A percentile compares a stretch with the other conserved stretches of the same genome.
Evolutionary conservation across 352 stramenopile species (phyloP).

Genomic region (Phytophthora gonapodyides): DNA sequence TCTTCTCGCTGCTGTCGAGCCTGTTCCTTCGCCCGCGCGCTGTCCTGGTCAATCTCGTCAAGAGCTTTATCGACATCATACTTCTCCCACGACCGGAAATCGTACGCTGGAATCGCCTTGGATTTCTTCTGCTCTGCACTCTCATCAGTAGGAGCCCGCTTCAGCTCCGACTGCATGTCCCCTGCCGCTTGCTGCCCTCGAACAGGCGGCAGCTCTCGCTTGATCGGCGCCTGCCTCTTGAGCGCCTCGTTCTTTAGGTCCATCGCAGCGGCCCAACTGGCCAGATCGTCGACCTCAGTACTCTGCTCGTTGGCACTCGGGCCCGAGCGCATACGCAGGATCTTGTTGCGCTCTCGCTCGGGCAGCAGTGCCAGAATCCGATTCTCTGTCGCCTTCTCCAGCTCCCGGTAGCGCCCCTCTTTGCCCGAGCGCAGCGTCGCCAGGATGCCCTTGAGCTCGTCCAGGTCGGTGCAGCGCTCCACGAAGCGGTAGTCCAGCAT

Average conservation of each 20-base stretch:
- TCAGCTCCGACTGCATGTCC: conserved; percentile 5
- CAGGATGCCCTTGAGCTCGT: conserved; percentile 90
- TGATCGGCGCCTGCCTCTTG: conserved; percentile 35
- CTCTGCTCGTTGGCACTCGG: conserved; percentile 60
- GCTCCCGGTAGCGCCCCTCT: conserved; percentile 88
- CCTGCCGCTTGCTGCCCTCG: conserved; percentile 42
- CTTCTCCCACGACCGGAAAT: conserved; percentile 93
- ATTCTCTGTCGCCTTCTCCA: conserved; percentile 83
- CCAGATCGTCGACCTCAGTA: conserved; percentile 63
- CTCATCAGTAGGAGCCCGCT: conserved; percentile 1
- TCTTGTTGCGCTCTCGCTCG: conserved; percentile 72
- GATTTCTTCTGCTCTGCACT: conserved; percentile 25
- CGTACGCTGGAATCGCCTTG: conserved; percentile 80
- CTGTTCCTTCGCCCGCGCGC: conserved; percentile 45
- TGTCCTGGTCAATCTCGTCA: conserved; percentile 65
- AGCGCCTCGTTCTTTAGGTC: conserved; percentile 60
- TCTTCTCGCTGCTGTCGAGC: conserved; percentile 40
- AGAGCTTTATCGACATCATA: conserved; percentile 89
- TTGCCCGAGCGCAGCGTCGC: conserved; percentile 85
- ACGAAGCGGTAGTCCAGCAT: conserved; percentile 95
- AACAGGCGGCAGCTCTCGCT: conserved; percentile 51
- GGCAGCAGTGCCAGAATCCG: conserved; percentile 83
- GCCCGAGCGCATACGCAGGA: conserved; percentile 65
- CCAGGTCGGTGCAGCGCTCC: conserved; percentile 73
- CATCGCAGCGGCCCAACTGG: conserved; percentile 64